phyloP scores from a whole-genome alignment of 257 asterid genomes.

The Ilex aquifolium region DNA sequence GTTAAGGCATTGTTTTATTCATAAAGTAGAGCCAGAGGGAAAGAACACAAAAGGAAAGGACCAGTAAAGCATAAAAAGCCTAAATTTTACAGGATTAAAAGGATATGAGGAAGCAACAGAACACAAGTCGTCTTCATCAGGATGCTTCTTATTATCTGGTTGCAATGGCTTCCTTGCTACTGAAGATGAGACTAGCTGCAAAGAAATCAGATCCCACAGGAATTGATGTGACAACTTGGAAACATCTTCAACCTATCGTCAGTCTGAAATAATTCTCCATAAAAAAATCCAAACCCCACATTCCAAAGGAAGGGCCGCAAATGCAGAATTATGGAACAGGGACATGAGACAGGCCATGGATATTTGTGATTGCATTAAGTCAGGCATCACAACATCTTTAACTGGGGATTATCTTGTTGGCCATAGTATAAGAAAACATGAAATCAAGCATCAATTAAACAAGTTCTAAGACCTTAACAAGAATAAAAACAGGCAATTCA shows the following conservation, averaged over 20 bases:
- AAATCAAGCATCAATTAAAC: not conserved
- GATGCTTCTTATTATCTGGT: slow-evolving; percentile 58
- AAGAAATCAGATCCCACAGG: not conserved
- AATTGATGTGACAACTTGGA: not conserved
- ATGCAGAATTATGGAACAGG: slow-evolving; percentile 4
- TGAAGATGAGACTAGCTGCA: slow-evolving; percentile 45
- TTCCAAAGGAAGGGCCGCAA: slow-evolving; percentile 1
- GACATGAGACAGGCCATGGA: not conserved
- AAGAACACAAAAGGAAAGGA: slow-evolving; percentile 13
- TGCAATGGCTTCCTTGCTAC: slow-evolving; percentile 58
- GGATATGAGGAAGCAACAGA: slow-evolving; percentile 68
- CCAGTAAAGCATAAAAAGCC: not conserved
- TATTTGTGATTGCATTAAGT: too few species aligned
- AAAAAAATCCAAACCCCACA: not conserved
- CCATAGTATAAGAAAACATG: not conserved
- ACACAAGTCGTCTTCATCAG: slow-evolving; percentile 63
- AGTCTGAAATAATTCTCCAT: not conserved
- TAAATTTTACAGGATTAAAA: slow-evolving; percentile 15
- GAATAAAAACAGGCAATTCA: not conserved
- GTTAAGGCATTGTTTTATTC: slow-evolving; percentile 24
- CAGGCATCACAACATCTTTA: not conserved
- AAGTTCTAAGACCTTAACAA: not conserved
- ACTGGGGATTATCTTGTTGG: not conserved
- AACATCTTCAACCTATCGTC: not conserved
- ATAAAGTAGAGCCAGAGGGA: slow-evolving; percentile 6